phyloP scores from a whole-genome alignment of 2,329 filamentous ascomycete genomes.

The Fusarium sp. region DNA sequence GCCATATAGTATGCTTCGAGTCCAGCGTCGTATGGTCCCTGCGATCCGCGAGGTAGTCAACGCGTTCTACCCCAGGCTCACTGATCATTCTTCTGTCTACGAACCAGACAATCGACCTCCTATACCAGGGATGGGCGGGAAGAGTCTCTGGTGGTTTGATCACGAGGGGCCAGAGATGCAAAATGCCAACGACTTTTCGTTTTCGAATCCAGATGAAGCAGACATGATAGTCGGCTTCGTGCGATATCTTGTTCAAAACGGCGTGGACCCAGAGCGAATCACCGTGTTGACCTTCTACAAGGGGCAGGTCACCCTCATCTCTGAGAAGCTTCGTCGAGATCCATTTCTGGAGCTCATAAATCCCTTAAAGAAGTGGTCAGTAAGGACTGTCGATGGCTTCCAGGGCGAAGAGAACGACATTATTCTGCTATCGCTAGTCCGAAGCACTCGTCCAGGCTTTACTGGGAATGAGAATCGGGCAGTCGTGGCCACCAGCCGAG shows the following conservation, averaged over 20 bases:
- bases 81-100: conserved; percentile 58
- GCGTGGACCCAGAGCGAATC: conserved; percentile 69
- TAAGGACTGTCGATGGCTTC: conserved; percentile 88
- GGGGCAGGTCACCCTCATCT: conserved; percentile 77
- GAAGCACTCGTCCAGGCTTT: conserved; percentile 82
- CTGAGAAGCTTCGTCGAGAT: conserved; percentile 58
- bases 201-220: conserved; percentile 77
- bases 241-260: conserved; percentile 77
- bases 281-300: conserved; percentile 91
- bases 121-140: conserved; percentile 59
- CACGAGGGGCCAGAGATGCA: conserved; percentile 71
- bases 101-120: conserved; percentile 50
- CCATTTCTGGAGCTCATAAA: conserved; percentile 41
- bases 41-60: conserved; percentile 58
- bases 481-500: conserved; percentile 73
- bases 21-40: conserved; percentile 72
- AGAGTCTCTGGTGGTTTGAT: conserved; percentile 57
- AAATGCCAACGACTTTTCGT: conserved; percentile 70
- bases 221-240: conserved; percentile 80
- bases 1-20: conserved; percentile 71
- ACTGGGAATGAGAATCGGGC: conserved; percentile 70
- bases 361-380: conserved; percentile 60
- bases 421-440: conserved; percentile 82
- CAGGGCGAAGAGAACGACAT: conserved; percentile 93
- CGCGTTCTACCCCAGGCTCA: conserved; percentile 59